phyloP scores from a whole-genome alignment of 176 grass and related monocot species.

The Rhipidocladum racemiflorum region DNA sequence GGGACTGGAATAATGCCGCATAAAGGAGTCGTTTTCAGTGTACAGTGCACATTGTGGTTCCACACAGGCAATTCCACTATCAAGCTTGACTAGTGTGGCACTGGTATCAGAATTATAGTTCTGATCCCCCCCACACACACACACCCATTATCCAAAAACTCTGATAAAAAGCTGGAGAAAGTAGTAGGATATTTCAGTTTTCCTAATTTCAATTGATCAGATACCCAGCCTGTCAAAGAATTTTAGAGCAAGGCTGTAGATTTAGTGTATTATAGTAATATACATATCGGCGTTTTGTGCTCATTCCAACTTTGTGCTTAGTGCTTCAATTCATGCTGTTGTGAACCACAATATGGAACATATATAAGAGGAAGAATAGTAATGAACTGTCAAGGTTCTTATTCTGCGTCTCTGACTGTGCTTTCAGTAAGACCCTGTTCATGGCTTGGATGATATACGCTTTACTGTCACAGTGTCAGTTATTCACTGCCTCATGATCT shows the following conservation, averaged over 20 bases:
- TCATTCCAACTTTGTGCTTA: neutral
- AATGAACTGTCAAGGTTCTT: neutral
- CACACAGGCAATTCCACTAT: neutral
- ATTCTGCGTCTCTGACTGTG: neutral
- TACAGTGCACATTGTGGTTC: neutral
- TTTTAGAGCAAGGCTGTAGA: neutral
- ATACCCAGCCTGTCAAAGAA: neutral
- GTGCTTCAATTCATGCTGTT: neutral
- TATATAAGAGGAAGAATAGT: neutral
- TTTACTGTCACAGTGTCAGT: neutral
- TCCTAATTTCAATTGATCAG: neutral
- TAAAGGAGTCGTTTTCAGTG: slow-evolving; percentile 16
- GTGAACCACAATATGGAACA: neutral
- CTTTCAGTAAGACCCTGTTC: neutral
- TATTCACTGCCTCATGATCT: neutral
- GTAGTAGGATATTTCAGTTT: neutral
- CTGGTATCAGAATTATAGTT: neutral
- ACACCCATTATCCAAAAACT: neutral
- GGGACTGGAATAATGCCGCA: slow-evolving; percentile 4
- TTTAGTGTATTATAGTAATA: neutral
- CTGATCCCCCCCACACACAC: neutral
- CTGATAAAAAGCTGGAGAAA: neutral
- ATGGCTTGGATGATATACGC: neutral
- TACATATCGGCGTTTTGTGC: neutral
- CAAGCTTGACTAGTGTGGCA: neutral